phyloP scores from a whole-genome alignment of 306 rosid genomes.

The Geum urbanum region DNA sequence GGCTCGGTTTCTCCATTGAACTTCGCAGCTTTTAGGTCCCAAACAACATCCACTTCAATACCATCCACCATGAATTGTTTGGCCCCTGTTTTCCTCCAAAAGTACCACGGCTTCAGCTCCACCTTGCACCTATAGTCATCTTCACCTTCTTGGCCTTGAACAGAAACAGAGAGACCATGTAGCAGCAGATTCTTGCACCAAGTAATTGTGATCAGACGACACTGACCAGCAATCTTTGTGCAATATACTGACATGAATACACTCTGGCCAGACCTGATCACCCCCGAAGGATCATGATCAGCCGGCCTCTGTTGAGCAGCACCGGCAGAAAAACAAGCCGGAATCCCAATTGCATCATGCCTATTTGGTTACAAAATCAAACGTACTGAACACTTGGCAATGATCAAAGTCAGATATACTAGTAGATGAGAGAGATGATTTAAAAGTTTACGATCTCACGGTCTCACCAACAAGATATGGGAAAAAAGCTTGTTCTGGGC shows the following conservation, averaged over 20 bases:
- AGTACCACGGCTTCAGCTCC: slow-evolving; percentile 92
- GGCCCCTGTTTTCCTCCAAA: slow-evolving; percentile 88
- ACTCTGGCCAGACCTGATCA: slow-evolving; percentile 64
- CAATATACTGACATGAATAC: slow-evolving; percentile 56
- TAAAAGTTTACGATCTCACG: background rate
- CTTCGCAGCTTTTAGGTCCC: slow-evolving; percentile 82
- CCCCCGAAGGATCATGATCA: slow-evolving; percentile 41
- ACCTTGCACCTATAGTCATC: slow-evolving; percentile 57
- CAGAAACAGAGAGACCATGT: slow-evolving; percentile 72
- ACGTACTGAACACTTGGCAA: background rate
- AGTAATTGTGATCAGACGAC: slow-evolving; percentile 67
- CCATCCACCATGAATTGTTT: slow-evolving; percentile 65
- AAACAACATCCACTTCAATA: slow-evolving; percentile 49
- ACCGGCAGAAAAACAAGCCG: slow-evolving; percentile 67
- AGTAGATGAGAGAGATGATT: background rate
- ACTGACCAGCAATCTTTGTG: slow-evolving; percentile 69
- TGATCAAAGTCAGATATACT: slow-evolving; percentile 3
- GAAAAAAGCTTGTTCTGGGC: slow-evolving; percentile 6
- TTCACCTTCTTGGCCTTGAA: slow-evolving; percentile 52
- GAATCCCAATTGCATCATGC: slow-evolving; percentile 77
- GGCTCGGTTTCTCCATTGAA: slow-evolving; percentile 78
- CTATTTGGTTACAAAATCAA: slow-evolving; percentile 28
- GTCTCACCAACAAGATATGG: slow-evolving; percentile 23
- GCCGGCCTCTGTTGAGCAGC: slow-evolving; percentile 22
- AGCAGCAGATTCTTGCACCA: slow-evolving; percentile 86